Evolutionary conservation across 2,329 filamentous ascomycete species (phyloP).

Genomic region (Talaromyces sp.): DNA sequence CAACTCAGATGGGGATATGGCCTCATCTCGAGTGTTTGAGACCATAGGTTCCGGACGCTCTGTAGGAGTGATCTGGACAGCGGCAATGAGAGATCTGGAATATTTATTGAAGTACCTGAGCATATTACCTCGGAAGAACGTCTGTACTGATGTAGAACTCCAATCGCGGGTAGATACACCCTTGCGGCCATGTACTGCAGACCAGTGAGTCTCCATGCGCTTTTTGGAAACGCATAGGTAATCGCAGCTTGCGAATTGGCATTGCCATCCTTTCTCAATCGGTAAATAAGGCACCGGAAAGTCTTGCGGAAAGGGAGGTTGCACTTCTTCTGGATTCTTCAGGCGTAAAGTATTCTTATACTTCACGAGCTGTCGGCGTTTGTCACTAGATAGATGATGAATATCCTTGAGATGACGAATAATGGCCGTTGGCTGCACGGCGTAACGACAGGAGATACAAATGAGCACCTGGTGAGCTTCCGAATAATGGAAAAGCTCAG

Average conservation of each 20-base stretch:
- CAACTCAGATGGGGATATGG: background rate
- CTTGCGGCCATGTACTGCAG: slow-evolving; percentile 21
- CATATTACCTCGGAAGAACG: slow-evolving; percentile 29
- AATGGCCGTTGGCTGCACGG: slow-evolving; percentile 26
- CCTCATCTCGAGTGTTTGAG: background rate
- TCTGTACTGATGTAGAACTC: slow-evolving; percentile 24
- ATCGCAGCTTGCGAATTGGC: slow-evolving; percentile 20
- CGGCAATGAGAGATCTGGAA: background rate
- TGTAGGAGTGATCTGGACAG: background rate
- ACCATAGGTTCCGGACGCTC: background rate
- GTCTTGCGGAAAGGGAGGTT: slow-evolving; percentile 19
- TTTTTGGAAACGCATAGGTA: slow-evolving; percentile 32
- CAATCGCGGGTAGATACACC: slow-evolving; percentile 21
- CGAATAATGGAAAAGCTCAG: slow-evolving; percentile 20
- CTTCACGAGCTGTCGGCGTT: slow-evolving; percentile 17
- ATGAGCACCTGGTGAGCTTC: slow-evolving; percentile 21
- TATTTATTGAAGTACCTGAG: slow-evolving; percentile 26
- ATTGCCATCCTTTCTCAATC: slow-evolving; percentile 26
- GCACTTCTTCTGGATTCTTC: slow-evolving; percentile 20
- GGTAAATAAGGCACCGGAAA: slow-evolving; percentile 29
- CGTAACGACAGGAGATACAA: slow-evolving; percentile 26
- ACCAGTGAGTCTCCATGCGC: slow-evolving; percentile 34
- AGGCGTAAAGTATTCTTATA: slow-evolving; percentile 16
- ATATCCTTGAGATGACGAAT: slow-evolving; percentile 31
- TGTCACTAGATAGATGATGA: slow-evolving; percentile 22